Evolutionary conservation across 78 protist genomes (phyloP).

Genomic region (Monosiga brevicollis): DNA sequence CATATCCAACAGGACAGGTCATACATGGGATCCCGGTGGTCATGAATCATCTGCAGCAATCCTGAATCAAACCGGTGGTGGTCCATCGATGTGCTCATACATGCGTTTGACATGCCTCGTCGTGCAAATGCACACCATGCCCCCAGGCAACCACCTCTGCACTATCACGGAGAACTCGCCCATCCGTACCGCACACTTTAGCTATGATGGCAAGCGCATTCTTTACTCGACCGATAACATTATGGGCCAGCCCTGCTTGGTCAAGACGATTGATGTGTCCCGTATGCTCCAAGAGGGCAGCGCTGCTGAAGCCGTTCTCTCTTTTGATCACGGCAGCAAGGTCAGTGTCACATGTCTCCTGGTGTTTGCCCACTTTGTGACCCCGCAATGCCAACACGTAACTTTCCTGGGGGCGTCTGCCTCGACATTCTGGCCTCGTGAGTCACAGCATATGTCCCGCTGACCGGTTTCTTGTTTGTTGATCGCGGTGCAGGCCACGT

Average conservation of each 20-base stretch:
- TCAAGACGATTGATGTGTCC: neutral
- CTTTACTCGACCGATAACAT: slow-evolving; percentile 5
- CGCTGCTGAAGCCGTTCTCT: too few relatives aligned
- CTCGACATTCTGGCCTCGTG: neutral
- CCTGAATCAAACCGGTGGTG: neutral
- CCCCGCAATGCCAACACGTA: neutral
- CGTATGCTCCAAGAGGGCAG: neutral
- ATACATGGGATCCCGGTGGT: too few relatives aligned
- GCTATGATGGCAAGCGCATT: neutral
- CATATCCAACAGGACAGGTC: too few relatives aligned
- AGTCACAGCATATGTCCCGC: too few relatives aligned
- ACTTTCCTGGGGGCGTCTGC: neutral
- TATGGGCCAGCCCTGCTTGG: slow-evolving; percentile 11
- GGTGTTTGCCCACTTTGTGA: neutral
- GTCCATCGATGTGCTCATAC: neutral
- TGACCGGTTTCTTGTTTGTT: too few relatives aligned
- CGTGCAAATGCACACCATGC: neutral
- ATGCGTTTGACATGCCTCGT: neutral
- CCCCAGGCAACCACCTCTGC: neutral
- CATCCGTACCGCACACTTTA: slow-evolving; percentile 11
- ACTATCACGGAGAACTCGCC: neutral
- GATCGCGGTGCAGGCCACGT: slow-evolving; percentile 19
- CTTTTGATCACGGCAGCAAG: too few relatives aligned
- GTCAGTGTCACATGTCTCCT: too few relatives aligned
- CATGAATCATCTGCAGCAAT: neutral